phyloP scores from a whole-genome alignment of 176 grass and related monocot genomes.

The Carex littledalei region DNA sequence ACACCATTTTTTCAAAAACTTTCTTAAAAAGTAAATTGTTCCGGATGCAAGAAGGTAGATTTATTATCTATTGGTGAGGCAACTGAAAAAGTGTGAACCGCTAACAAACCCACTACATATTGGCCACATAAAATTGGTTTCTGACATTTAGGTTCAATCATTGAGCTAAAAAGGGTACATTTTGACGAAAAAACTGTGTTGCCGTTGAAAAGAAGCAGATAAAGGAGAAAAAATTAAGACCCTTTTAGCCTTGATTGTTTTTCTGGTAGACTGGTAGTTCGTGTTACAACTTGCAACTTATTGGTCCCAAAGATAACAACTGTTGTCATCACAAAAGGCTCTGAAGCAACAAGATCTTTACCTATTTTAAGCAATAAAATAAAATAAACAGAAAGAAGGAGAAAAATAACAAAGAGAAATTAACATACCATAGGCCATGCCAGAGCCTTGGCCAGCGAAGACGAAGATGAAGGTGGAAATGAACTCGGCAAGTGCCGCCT shows the following conservation, averaged over 20 bases:
- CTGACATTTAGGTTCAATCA: background rate
- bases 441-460: constrained; percentile 94
- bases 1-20: background rate
- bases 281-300: background rate
- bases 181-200: background rate
- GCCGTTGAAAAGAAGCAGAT: background rate
- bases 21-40: background rate
- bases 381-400: background rate
- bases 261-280: background rate
- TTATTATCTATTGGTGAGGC: background rate
- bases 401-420: background rate
- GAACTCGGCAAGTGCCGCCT: constrained; percentile 90
- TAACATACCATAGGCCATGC: constrained; percentile 81
- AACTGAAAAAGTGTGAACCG: background rate
- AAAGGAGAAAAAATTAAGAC: background rate
- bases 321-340: background rate
- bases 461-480: constrained; percentile 97
- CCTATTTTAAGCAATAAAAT: background rate
- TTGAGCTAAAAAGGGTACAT: background rate
- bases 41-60: background rate
- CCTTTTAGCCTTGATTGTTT: background rate
- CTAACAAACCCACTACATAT: background rate
- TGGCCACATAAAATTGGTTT: background rate
- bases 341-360: background rate
- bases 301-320: background rate